Evolutionary conservation across 2,329 filamentous ascomycete species (phyloP).

Genomic region (Monosporascus sp.): DNA sequence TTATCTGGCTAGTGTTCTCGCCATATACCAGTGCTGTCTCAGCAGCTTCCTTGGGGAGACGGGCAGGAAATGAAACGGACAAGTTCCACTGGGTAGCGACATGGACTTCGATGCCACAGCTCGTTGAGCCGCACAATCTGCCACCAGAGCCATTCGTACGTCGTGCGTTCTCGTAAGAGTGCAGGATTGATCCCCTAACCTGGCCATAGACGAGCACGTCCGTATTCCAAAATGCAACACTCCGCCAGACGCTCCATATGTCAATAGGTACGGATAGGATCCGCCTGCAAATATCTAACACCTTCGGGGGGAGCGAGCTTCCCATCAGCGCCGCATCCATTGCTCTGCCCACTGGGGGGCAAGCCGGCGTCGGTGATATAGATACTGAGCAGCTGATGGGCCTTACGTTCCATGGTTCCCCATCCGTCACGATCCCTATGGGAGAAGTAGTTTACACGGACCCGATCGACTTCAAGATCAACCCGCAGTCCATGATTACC

Average conservation of each 20-base stretch:
- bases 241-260: constrained; percentile 60
- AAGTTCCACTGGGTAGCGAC: constrained; percentile 54
- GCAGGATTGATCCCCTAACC: constrained; percentile 2
- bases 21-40: not conserved
- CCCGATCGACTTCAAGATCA: constrained; percentile 49
- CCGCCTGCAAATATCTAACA: constrained; percentile 60
- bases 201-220: constrained; percentile 28
- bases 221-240: constrained; percentile 57
- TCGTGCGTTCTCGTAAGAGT: constrained; percentile 1
- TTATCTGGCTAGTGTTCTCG: not conserved
- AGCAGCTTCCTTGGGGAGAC: not conserved
- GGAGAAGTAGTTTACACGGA: constrained; percentile 57
- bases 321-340: constrained; percentile 55
- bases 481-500: constrained; percentile 46
- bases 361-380: constrained; percentile 47
- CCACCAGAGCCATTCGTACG: constrained; percentile 55
- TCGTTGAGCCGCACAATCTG: constrained; percentile 57
- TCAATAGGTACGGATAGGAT: constrained; percentile 51
- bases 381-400: constrained; percentile 44
- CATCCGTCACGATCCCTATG: constrained; percentile 45
- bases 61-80: constrained; percentile 13
- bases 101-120: constrained; percentile 62
- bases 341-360: constrained; percentile 48
- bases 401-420: constrained; percentile 53
- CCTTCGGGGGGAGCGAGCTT: constrained; percentile 55